Conservation (phyloP, 2,329 filamentous ascomycete genomes). For the Uncinocarpus reesii region DNA sequence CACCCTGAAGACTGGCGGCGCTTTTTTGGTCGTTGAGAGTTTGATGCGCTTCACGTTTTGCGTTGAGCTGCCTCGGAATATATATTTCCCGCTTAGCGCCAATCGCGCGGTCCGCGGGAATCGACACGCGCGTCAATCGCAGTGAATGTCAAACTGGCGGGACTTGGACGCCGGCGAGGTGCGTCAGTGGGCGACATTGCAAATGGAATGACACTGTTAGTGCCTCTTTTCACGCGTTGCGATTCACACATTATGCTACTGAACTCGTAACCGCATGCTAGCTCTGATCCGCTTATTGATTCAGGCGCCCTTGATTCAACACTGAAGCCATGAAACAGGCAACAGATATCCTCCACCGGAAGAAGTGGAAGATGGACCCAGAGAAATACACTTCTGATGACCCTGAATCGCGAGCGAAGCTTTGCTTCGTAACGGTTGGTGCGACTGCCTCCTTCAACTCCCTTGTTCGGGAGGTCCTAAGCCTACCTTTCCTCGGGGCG, state of each 20-base stretch:
- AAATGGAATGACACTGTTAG: neutral
- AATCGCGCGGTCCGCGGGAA: neutral
- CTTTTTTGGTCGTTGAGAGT: neutral
- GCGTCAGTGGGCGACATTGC: neutral
- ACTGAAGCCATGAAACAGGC: neutral
- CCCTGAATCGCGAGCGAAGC: conserved; percentile 25
- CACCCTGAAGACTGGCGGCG: neutral
- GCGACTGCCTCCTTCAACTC: conserved; percentile 74
- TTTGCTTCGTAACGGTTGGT: conserved; percentile 81
- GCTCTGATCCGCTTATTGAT: too few relatives aligned
- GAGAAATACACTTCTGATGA: conserved; percentile 16
- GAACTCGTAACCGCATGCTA: neutral
- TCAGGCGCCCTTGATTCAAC: too few relatives aligned
- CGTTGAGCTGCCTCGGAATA: neutral
- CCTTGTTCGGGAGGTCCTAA: conserved; percentile 58
- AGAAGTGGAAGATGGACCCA: conserved; percentile 4
- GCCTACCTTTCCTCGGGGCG: conserved; percentile 50
- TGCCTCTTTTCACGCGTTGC: neutral
- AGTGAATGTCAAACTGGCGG: neutral
- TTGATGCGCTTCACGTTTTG: neutral
- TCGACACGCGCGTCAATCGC: neutral
- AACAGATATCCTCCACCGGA: conserved; percentile 1
- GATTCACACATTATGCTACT: neutral
- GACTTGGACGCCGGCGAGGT: neutral
- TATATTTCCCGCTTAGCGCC: neutral